Conservation (phyloP, 116 monocot genomes). For the Zostera marina region DNA sequence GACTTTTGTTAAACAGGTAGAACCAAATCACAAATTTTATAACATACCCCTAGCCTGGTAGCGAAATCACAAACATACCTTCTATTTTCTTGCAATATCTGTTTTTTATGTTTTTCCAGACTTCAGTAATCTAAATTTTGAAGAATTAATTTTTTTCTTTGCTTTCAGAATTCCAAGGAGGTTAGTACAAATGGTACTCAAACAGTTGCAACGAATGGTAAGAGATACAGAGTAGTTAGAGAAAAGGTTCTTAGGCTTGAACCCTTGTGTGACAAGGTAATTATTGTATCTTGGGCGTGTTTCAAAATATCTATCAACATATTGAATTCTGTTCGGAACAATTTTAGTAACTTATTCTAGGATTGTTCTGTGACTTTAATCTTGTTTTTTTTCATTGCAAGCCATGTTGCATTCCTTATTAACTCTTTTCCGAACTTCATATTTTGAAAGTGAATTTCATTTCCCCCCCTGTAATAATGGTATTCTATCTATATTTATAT, state of each 20-base stretch:
- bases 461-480: background rate
- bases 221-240: slow-evolving; percentile 8
- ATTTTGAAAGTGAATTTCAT: background rate
- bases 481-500: slow-evolving; percentile 1
- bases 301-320: background rate
- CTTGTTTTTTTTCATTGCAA: background rate
- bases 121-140: background rate
- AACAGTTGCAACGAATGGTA: background rate
- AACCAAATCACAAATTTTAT: background rate
- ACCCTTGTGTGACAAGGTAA: slow-evolving; percentile 56
- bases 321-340: background rate
- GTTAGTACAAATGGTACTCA: background rate
- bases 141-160: background rate
- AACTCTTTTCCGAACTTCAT: background rate
- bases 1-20: background rate
- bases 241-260: slow-evolving; percentile 50
- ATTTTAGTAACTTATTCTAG: background rate
- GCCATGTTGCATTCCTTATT: background rate
- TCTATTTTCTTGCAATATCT: too few relatives aligned
- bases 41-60: too few relatives aligned
- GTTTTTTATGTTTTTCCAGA: background rate
- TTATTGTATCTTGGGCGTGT: background rate
- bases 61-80: too few relatives aligned
- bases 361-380: background rate
- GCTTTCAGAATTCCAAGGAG: background rate